Evolutionary conservation across 805 yeast species (phyloP).

Genomic region (Peterozyma toletana): DNA sequence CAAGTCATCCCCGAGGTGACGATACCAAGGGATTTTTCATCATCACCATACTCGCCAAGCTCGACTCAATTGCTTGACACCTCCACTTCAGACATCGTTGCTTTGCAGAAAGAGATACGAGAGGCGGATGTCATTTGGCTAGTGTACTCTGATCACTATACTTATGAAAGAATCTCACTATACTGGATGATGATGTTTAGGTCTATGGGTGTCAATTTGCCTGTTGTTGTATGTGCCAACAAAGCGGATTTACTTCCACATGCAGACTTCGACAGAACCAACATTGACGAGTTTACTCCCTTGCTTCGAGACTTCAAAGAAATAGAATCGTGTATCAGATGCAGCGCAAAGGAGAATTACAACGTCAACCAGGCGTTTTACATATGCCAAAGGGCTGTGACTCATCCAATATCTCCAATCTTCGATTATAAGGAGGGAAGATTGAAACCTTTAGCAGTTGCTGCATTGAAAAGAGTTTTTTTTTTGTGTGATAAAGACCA

Average conservation of each 20-base stretch:
- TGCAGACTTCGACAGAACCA: constrained; percentile 36
- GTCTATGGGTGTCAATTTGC: constrained; percentile 88
- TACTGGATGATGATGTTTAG: constrained; percentile 95
- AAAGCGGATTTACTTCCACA: constrained; percentile 46
- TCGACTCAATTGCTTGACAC: constrained; percentile 80
- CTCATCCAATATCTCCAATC: constrained; percentile 87
- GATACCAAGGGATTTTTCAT: constrained; percentile 66
- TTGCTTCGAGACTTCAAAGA: constrained; percentile 87
- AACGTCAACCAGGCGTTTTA: constrained; percentile 91
- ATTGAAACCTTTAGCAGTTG: constrained; percentile 67
- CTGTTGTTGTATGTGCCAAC: constrained; percentile 87
- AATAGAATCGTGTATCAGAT: constrained; percentile 83
- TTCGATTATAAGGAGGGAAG: constrained; percentile 87
- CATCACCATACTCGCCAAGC: constrained; percentile 50
- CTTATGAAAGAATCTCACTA: constrained; percentile 84
- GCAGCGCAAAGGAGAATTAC: constrained; percentile 76
- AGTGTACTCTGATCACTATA: constrained; percentile 90
- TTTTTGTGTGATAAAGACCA: constrained; percentile 85
- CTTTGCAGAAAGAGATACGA: constrained; percentile 66
- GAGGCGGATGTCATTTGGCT: constrained; percentile 89
- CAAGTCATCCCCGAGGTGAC: constrained; percentile 78
- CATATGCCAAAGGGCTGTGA: constrained; percentile 86
- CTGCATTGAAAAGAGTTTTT: constrained; percentile 77
- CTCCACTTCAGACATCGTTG: constrained; percentile 50
- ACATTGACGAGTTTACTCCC: constrained; percentile 79